Evolutionary conservation across 176 grass and related monocot genomes (phyloP), one percentile per base, ranked within the genome.

Genomic region (Oryza glumipatula): DNA sequence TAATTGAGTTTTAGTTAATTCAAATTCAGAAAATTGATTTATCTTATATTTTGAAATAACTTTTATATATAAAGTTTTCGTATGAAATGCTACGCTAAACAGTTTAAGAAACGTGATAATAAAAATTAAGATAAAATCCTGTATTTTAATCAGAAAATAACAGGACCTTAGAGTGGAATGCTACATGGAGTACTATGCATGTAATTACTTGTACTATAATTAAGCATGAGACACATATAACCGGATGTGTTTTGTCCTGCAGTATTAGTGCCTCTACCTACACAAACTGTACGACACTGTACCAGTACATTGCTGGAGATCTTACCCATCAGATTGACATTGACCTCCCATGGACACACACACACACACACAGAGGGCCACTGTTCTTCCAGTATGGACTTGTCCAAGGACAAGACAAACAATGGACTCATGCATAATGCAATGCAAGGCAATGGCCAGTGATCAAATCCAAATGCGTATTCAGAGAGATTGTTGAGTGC

Each of bases 301-400:
- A 12, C 56, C 21, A 9, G 56, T 21, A 61, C 21, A 61, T 61
- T 22, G 13, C 48, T 28, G 13, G 33, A 71, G n/a, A 23, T 81
- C 46, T 81, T 21, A 12, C 32, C 23, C 35, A 61, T 60, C n/a
- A 39, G 67, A 72, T 30, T 72, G 80, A 72, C 79, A 81, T 28
- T 23, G 79, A 56, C 67, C 38, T 60, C 49, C 49, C 80, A 26
- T 44, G 13, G 51, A 48, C 35, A 39, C 56, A 21, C 56, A 19
- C 56, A n/a, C n/a, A n/a, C n/a, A 41, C 39, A 8, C 39, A 41
- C 6, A 61, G 19, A 9, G 19, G 3, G 19, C 21, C 0, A 56
- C 67, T 71, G 79, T 48, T 23, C 43, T 13, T 61, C 24, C 21
- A 61, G 54, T 21, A 69, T 63, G 28, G 8, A 6, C 11, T 33